Percentiles rank a stretch among this genome's conserved stretches.
Conservation (phyloP, 1,284 basidiomycete genomes). For the Heterobasidion irregulare region DNA sequence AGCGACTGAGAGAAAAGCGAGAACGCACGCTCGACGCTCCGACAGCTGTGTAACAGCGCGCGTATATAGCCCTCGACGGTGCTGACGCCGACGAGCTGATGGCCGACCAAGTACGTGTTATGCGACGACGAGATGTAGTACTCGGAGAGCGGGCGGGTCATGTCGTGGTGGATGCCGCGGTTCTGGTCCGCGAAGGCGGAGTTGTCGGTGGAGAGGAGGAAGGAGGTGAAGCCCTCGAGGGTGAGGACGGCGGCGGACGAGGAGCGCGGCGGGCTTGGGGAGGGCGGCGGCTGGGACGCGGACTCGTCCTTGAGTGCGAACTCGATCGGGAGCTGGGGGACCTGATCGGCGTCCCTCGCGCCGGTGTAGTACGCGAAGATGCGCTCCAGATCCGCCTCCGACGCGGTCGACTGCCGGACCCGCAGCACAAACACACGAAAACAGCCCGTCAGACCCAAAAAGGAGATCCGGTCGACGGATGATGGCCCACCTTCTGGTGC, state of each 20-base stretch:
- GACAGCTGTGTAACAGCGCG: conserved; percentile 83
- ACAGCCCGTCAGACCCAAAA: not conserved
- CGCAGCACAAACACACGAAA: too few species aligned
- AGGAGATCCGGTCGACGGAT: not conserved
- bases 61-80: conserved; percentile 96
- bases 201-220: conserved; percentile 69
- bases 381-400: conserved; percentile 32
- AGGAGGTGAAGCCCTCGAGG: conserved; percentile 62
- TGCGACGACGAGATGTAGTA: conserved; percentile 95
- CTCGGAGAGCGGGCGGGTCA: conserved; percentile 80
- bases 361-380: conserved; percentile 50
- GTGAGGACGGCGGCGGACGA: conserved; percentile 16
- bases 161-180: conserved; percentile 43
- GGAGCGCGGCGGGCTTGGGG: not conserved
- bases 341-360: conserved; percentile 10
- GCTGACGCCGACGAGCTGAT: conserved; percentile 89
- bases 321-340: conserved; percentile 18
- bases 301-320: not conserved
- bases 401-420: not conserved
- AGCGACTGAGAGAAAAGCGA: not conserved
- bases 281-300: not conserved
- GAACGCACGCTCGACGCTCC: conserved; percentile 81
- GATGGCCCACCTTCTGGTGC: conserved; percentile 47
- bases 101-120: conserved; percentile 95
- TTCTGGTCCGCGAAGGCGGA: conserved; percentile 41